These are phyloP conservation scores for Cladobotryum mycophilum DNA, from an alignment of 2,329 filamentous ascomycete genomes.

Conservation along the genomic window DNA sequence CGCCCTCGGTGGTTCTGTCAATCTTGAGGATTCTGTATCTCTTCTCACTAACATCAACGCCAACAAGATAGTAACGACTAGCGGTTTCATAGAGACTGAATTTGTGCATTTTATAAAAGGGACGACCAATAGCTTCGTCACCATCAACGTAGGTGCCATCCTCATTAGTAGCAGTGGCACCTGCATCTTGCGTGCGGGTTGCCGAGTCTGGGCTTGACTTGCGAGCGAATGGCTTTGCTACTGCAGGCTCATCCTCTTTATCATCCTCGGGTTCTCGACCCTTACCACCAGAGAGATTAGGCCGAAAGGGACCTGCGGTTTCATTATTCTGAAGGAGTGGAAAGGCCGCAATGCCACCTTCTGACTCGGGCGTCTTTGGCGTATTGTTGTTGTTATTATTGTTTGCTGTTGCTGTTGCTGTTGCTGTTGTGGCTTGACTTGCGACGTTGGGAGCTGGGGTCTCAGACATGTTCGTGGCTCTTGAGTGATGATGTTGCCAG, in stretches of 20 bases:
- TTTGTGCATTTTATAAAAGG: constrained; percentile 74
- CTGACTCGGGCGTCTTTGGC: background rate
- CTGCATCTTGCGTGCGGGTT: constrained; percentile 17
- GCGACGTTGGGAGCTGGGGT: background rate
- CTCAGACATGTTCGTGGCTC: background rate
- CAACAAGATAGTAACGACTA: constrained; percentile 88
- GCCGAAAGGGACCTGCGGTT: constrained; percentile 21
- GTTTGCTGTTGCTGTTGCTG: too few species aligned
- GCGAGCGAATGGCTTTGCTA: constrained; percentile 52
- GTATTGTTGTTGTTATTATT: background rate
- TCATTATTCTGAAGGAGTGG: constrained; percentile 32
- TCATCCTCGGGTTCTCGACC: constrained; percentile 37
- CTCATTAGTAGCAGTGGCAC: constrained; percentile 8
- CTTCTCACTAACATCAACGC: constrained; percentile 81
- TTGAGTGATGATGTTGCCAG: too few species aligned
- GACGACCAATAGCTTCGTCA: constrained; percentile 17
- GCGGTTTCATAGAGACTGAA: constrained; percentile 97
- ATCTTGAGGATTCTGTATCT: constrained; percentile 92
- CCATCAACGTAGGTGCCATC: constrained; percentile 20
- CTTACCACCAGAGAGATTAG: constrained; percentile 19
- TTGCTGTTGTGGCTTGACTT: background rate
- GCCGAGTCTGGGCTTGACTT: constrained; percentile 46
- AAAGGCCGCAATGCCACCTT: constrained; percentile 24
- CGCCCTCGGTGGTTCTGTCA: constrained; percentile 74
- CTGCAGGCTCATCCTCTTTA: constrained; percentile 53